Base-by-base conservation (phyloP, 805 yeast genomes). In the Cyberlindnera lachancei region DNA sequence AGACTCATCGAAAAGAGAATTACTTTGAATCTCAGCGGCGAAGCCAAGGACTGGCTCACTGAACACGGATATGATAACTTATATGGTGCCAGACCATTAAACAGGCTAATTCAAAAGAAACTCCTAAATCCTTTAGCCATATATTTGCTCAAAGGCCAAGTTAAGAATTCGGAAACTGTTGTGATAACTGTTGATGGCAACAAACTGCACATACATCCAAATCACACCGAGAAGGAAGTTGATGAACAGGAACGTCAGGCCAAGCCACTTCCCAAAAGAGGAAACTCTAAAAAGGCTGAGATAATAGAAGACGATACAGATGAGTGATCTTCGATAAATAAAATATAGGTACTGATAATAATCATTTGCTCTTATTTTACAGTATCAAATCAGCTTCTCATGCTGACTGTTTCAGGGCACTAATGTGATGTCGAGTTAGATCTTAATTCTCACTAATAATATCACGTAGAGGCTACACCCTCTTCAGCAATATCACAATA, bases 11-110 rank as follows among this genome's bases (percentile, higher is more conserved):
- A 84, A 35, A 81, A 90, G 59, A 70, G 95, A 49, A 90, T 92
- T 49, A 59, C 56, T 3, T 54, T 82, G 23, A 57, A 65, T 0
- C 61, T 84, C 15, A 53, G 72, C 3, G 73, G 70, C 7, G 75
- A 60, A 3, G 94, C 90, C 4, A 85, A 81, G 54, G 71, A 68
- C 11, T 79, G 92, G 80, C 64, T 92, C 23, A 77, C 90, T 4
- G 76, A 79, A 18, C 66, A 81, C 43, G 98, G 98, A 4, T 92
- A 90, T 55, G 96, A 90, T 52, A 83, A 85, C 20, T 58, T 79
- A 26, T 92, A 90, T 52, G 98, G 98, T 46, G 98, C 98, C 0
- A 74, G 98, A 53, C 98, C 98, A 9, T 68, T 92, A 56, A 90
- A 92, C 64, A 73, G 98, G 48, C 69, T 87, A 32, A 76, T 90